Percentiles rank a stretch among this genome's conserved stretches.
Evolutionary conservation across 106 monocot species (phyloP).

Genomic region (Dioscorea alata): DNA sequence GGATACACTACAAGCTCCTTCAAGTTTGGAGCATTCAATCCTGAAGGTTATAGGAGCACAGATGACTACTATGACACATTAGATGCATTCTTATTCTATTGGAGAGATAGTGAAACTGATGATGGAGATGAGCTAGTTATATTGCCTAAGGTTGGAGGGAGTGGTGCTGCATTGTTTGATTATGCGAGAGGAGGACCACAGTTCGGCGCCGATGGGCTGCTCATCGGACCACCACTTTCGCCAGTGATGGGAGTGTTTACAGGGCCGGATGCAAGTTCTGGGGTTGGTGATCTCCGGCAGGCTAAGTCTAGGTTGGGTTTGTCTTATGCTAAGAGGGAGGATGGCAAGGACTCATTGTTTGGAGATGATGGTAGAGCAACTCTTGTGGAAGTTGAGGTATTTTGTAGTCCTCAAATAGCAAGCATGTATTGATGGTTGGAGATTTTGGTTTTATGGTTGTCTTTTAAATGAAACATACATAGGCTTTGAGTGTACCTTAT

Average conservation of each 20-base stretch:
- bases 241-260: slow-evolving; percentile 97
- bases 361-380: slow-evolving; percentile 56
- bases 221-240: slow-evolving; percentile 83
- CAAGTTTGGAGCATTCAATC: slow-evolving; percentile 32
- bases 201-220: slow-evolving; percentile 90
- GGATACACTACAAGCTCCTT: no score
- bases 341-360: slow-evolving; percentile 82
- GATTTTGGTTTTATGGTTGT: neutral
- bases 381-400: slow-evolving; percentile 79
- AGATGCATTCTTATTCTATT: slow-evolving; percentile 81
- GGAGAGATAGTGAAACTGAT: slow-evolving; percentile 15
- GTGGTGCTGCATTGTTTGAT: slow-evolving; percentile 91
- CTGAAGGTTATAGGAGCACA: slow-evolving; percentile 75
- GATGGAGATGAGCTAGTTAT: slow-evolving; percentile 20
- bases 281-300: slow-evolving; percentile 68
- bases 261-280: slow-evolving; percentile 81
- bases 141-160: slow-evolving; percentile 77
- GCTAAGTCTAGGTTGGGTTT: slow-evolving; percentile 89
- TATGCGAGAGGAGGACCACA: slow-evolving; percentile 95
- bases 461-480: no score
- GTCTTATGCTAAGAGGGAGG: slow-evolving; percentile 84
- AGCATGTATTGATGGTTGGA: slow-evolving; percentile 43
- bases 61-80: slow-evolving; percentile 77
- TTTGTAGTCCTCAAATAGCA: slow-evolving; percentile 76
- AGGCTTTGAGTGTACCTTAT: no score